Base-by-base conservation (phyloP, 1,139 yeast species). In the Diutina rugosa region DNA sequence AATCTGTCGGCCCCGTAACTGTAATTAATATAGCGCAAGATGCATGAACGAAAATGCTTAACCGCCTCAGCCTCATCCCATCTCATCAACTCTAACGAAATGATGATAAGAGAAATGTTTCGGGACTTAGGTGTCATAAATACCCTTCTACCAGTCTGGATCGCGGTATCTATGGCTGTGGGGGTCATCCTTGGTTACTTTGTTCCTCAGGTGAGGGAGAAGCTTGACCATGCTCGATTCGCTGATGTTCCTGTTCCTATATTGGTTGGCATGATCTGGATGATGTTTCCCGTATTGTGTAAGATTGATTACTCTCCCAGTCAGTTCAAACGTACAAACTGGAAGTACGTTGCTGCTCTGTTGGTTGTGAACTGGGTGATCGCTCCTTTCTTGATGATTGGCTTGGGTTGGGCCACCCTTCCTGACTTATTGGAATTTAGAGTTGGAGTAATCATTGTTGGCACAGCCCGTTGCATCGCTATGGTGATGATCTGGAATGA, bases 401-500 rank as follows among this genome's bases (percentile, higher is more conserved):
- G 77, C 0, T 68, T 82, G 21, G 78, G 83, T 0, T 82, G 87
- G 86, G 66, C 78, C 46, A 72, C 75, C 0, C 63, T 82, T 56
- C 79, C 79, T 56, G 79, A 80, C 58, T 63, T 72, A 56, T 68
- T 67, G 6, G 85, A 79, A 57, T 77, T 77, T 57, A 69, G 86
- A 56, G 69, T 69, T 45, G 86, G 87, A 0, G 70, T 82, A 6
- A 79, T 82, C 49, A 74, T 82, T 77, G 80, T 82, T 55, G 87
- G 87, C 0, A 61, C 79, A 51, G 86, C 85, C 2, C 65, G 87
- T 58, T 82, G 87, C 64, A 80, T 82, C 61, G 86, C 86, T 35
- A 82, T 82, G 86, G 85, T 81, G 0, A 66, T 82, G 55, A 65
- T 81, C n/a, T 82, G 86, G 87, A 81, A 79, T 62, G 76, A 78